These are phyloP conservation scores for Gracilaria vermiculophylla DNA, from an alignment of 23 red algal species.

Conservation along the genomic window DNA sequence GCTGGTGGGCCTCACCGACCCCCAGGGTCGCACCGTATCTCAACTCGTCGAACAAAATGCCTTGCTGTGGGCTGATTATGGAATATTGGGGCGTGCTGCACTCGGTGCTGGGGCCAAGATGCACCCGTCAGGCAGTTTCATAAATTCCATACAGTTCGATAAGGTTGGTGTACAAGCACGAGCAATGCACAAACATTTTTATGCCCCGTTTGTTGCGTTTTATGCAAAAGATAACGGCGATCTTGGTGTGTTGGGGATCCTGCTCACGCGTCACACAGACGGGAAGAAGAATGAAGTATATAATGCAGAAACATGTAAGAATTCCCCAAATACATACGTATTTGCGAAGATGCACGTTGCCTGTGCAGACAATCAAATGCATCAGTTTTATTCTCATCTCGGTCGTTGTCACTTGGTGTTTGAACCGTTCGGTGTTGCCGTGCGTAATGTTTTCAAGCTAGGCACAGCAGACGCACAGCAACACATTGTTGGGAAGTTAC, in stretches of 20 bases:
- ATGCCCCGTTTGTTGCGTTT: conserved; percentile 63
- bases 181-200: conserved; percentile 54
- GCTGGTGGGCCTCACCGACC: conserved; percentile 13
- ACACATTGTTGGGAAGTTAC: conserved; percentile 50
- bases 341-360: conserved; percentile 75
- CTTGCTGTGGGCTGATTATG: conserved; percentile 61
- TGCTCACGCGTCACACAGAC: conserved; percentile 43
- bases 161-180: neutral
- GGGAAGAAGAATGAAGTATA: conserved; percentile 23
- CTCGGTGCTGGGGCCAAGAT: neutral
- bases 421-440: conserved; percentile 61
- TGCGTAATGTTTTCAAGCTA: conserved; percentile 48
- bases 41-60: conserved; percentile 17
- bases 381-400: conserved; percentile 68
- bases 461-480: conserved; percentile 16
- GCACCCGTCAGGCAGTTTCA: conserved; percentile 22
- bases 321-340: conserved; percentile 40
- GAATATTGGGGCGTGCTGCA: neutral
- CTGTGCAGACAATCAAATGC: conserved; percentile 73
- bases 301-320: conserved; percentile 22
- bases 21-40: conserved; percentile 8
- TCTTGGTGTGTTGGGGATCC: conserved; percentile 58
- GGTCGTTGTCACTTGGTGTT: conserved; percentile 58
- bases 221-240: conserved; percentile 30
- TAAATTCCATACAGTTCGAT: conserved; percentile 40